These are phyloP conservation scores for Ambrosiella cleistominuta DNA, from an alignment of 2,329 filamentous ascomycete species.

Conservation along the genomic window DNA sequence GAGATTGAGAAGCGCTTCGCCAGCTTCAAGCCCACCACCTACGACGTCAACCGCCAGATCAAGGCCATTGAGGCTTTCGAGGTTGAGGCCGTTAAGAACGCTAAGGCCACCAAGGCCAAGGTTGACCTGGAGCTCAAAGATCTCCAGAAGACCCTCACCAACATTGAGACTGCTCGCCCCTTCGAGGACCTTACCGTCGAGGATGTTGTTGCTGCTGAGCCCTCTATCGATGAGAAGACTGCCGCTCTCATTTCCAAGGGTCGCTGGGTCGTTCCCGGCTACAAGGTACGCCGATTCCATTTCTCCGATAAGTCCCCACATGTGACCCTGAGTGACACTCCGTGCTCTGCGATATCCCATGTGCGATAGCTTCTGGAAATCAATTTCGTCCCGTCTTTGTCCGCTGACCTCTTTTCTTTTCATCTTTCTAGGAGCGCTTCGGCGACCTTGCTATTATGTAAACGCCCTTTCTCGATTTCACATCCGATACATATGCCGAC, in stretches of 20 bases:
- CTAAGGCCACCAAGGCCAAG: conserved; percentile 88
- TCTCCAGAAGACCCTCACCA: conserved; percentile 83
- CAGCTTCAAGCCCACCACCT: conserved; percentile 77
- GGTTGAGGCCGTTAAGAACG: conserved; percentile 90
- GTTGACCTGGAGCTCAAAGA: conserved; percentile 91
- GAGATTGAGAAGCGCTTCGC: conserved; percentile 95
- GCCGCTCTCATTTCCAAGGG: conserved; percentile 89
- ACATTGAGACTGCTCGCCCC: conserved; percentile 88
- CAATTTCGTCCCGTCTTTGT: neutral
- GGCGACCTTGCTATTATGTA: conserved; percentile 92
- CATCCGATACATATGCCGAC: conserved; percentile 4
- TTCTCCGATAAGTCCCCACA: neutral
- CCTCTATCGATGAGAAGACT: conserved; percentile 96
- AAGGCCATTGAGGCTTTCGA: conserved; percentile 98
- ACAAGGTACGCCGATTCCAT: conserved; percentile 58
- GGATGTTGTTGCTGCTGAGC: conserved; percentile 82
- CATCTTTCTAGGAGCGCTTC: conserved; percentile 72
- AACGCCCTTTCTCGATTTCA: conserved; percentile 23
- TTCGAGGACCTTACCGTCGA: conserved; percentile 97
- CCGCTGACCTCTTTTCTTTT: neutral
- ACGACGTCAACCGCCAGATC: conserved; percentile 84
- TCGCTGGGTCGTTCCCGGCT: conserved; percentile 93
- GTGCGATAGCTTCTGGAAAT: too few species aligned
- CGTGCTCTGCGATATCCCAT: too few species aligned
- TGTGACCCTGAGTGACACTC: too few species aligned